Percentiles rank a stretch among this genome's conserved stretches.
phyloP scores from a whole-genome alignment of 2,329 filamentous ascomycete species.

The Colletotrichum agaves region DNA sequence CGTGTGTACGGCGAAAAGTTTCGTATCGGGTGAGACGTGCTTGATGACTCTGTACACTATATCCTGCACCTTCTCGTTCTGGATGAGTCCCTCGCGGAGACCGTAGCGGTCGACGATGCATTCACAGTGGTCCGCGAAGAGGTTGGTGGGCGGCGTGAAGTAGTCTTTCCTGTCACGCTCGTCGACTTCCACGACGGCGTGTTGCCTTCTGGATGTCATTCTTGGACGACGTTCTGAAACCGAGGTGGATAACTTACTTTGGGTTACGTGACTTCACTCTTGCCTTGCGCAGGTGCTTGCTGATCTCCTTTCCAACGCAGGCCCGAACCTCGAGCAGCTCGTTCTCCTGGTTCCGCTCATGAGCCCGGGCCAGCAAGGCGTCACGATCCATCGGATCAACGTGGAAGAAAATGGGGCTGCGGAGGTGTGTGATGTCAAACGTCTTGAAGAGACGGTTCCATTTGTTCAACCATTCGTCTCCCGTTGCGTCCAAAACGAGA shows the following conservation, averaged over 20 bases:
- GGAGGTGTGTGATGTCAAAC: conserved; percentile 76
- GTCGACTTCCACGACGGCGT: conserved; percentile 65
- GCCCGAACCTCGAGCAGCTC: conserved; percentile 78
- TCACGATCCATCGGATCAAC: conserved; percentile 81
- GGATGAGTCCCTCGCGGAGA: conserved; percentile 65
- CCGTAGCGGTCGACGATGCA: conserved; percentile 68
- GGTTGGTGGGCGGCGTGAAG: conserved; percentile 69
- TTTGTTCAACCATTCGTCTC: conserved; percentile 72
- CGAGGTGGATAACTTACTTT: conserved; percentile 33
- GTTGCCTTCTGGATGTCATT: conserved; percentile 49
- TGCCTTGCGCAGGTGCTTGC: conserved; percentile 77
- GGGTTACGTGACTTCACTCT: conserved; percentile 40
- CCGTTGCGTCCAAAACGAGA: conserved; percentile 74
- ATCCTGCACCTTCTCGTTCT: conserved; percentile 68
- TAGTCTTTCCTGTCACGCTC: conserved; percentile 76
- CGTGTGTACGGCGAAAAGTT: conserved; percentile 73
- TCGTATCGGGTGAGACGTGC: conserved; percentile 58
- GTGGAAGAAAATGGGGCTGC: conserved; percentile 87
- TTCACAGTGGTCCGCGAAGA: conserved; percentile 72
- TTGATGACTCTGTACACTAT: conserved; percentile 67
- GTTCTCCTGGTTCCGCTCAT: conserved; percentile 66
- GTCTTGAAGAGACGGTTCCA: conserved; percentile 78
- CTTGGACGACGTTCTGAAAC: neutral
- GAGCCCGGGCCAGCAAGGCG: conserved; percentile 75
- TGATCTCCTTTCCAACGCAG: conserved; percentile 82